phyloP scores from a whole-genome alignment of 2,329 filamentous ascomycete genomes.

The Clonostachys rhizophaga region DNA sequence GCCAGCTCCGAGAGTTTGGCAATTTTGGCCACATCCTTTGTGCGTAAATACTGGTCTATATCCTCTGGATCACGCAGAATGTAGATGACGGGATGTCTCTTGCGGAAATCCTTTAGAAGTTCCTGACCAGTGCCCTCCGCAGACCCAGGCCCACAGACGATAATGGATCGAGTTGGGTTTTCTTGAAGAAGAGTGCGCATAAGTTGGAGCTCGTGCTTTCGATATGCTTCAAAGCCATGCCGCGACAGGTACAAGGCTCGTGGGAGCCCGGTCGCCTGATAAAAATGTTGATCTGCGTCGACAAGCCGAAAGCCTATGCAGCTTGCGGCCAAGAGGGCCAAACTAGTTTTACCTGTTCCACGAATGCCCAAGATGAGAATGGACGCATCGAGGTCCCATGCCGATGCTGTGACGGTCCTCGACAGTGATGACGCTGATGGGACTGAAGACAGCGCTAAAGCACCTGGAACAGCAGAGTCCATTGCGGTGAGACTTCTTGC shows the following conservation, averaged over 20 bases:
- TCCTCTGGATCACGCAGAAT: slow-evolving; percentile 25
- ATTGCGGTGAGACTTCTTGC: no score
- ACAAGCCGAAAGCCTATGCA: slow-evolving; percentile 47
- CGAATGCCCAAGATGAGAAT: slow-evolving; percentile 57
- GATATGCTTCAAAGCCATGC: slow-evolving; percentile 5
- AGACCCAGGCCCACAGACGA: slow-evolving; percentile 48
- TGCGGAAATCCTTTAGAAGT: slow-evolving; percentile 46
- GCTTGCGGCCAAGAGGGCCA: slow-evolving; percentile 50
- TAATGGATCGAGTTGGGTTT: slow-evolving; percentile 49
- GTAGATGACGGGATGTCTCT: slow-evolving; percentile 55
- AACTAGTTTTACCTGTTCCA: slow-evolving; percentile 59
- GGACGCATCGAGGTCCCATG: slow-evolving; percentile 29
- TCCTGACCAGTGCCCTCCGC: slow-evolving; percentile 49
- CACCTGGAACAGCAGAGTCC: no score
- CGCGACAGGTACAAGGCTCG: slow-evolving; percentile 48
- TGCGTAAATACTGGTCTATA: slow-evolving; percentile 44
- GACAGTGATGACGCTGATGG: neutral
- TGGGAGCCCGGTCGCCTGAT: slow-evolving; percentile 48
- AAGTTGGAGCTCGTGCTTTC: slow-evolving; percentile 7
- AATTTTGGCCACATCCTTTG: slow-evolving; percentile 37
- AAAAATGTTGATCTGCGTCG: slow-evolving; percentile 54
- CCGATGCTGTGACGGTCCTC: neutral
- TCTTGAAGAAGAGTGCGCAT: slow-evolving; percentile 34
- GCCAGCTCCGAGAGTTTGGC: slow-evolving; percentile 41
- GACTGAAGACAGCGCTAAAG: no score